Evolutionary conservation across 1,139 yeast genomes (phyloP).

Genomic region (Nadsonia starkeyi-henricii): DNA sequence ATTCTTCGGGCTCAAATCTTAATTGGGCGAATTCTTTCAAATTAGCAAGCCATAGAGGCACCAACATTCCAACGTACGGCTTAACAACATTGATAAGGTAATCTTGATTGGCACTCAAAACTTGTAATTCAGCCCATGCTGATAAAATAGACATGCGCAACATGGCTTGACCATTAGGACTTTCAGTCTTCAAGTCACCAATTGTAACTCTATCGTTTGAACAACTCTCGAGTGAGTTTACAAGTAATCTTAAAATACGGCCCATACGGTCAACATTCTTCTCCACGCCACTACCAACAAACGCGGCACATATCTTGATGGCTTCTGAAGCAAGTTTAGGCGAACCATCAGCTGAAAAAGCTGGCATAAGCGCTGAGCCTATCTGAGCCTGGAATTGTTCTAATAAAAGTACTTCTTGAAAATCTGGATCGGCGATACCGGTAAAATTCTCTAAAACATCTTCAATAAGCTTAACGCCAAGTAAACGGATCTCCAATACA

Average conservation of each 20-base stretch:
- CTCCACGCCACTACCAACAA: constrained; percentile 45
- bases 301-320: constrained; percentile 64
- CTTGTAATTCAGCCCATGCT: constrained; percentile 77
- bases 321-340: constrained; percentile 68
- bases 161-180: constrained; percentile 36
- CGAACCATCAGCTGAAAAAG: constrained; percentile 64
- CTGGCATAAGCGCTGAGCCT: constrained; percentile 78
- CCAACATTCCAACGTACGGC: constrained; percentile 45
- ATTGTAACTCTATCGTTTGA: constrained; percentile 25
- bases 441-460: constrained; percentile 36
- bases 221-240: constrained; percentile 50
- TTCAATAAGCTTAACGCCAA: constrained; percentile 42
- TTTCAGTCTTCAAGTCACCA: constrained; percentile 29
- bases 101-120: constrained; percentile 29
- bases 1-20: constrained; percentile 43
- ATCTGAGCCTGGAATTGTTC: constrained; percentile 95
- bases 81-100: constrained; percentile 34
- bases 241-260: constrained; percentile 56
- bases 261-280: constrained; percentile 34
- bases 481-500: constrained; percentile 42
- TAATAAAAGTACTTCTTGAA: constrained; percentile 55
- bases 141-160: constrained; percentile 61
- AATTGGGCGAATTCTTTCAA: constrained; percentile 61
- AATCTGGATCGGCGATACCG: constrained; percentile 53
- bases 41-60: constrained; percentile 68